A percentile compares a stretch with the other conserved stretches of the same genome.
phyloP scores from a whole-genome alignment of 441 rosid species.

The Iberis amara region DNA sequence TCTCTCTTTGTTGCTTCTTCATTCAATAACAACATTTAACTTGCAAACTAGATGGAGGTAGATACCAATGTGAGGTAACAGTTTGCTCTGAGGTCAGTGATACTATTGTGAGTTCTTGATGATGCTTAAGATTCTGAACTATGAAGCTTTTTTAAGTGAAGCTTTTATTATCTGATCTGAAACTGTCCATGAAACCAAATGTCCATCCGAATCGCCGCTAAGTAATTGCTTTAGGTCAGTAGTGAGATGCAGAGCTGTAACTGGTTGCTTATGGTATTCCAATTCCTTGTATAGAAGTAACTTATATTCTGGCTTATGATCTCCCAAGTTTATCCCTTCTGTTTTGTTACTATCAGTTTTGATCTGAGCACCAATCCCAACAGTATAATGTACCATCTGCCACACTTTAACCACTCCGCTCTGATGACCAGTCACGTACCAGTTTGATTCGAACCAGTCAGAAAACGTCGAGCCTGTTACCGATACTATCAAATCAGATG shows the following conservation, averaged over 20 bases:
- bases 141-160: conserved; percentile 41
- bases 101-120: too few species aligned
- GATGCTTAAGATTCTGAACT: conserved; percentile 21
- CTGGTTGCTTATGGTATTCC: conserved; percentile 71
- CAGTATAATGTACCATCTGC: conserved; percentile 72
- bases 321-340: conserved; percentile 43
- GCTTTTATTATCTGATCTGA: conserved; percentile 57
- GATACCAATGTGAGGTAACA: too few species aligned
- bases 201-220: conserved; percentile 80
- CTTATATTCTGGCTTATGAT: conserved; percentile 58
- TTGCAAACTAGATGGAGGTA: too few species aligned
- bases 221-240: conserved; percentile 74
- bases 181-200: conserved; percentile 70
- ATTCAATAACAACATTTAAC: background rate
- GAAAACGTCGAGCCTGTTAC: conserved; percentile 71
- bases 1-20: too few species aligned
- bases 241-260: conserved; percentile 70
- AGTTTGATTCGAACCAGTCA: conserved; percentile 79
- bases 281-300: conserved; percentile 65
- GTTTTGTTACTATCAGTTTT: conserved; percentile 32
- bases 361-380: conserved; percentile 35
- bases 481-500: conserved; percentile 77
- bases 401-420: conserved; percentile 89
- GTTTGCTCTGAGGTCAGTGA: too few species aligned
- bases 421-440: conserved; percentile 94